A percentile compares a stretch with the other conserved stretches of the same genome.
Evolutionary conservation across 148 eudicot genomes (phyloP).

Genomic region (Pharnaceum exiguum): DNA sequence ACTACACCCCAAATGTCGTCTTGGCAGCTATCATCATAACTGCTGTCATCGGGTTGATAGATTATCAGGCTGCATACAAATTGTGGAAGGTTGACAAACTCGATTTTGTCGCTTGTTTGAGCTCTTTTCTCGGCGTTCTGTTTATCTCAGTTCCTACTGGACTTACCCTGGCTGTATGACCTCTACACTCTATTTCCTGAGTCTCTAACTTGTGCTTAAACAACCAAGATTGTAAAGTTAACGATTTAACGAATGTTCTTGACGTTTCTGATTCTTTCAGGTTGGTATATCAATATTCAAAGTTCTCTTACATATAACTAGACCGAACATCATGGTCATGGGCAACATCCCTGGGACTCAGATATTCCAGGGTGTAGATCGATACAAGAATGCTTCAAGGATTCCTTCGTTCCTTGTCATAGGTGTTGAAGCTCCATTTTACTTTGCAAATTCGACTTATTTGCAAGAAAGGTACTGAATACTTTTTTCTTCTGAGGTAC

Average conservation of each 20-base stretch:
- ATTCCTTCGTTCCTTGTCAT: slow-evolving; percentile 75
- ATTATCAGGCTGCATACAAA: slow-evolving; percentile 45
- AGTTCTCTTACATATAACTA: slow-evolving; percentile 70
- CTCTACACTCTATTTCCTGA: neutral
- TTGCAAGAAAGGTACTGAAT: slow-evolving; percentile 75
- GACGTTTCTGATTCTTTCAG: slow-evolving; percentile 30
- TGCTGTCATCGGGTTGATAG: slow-evolving; percentile 81
- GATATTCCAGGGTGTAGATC: slow-evolving; percentile 51
- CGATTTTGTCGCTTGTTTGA: slow-evolving; percentile 67
- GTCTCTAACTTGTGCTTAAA: too few species aligned
- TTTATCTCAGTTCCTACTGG: slow-evolving; percentile 84
- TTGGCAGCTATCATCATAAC: slow-evolving; percentile 80
- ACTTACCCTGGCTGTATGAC: slow-evolving; percentile 75
- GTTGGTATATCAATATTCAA: slow-evolving; percentile 88
- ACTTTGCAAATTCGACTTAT: slow-evolving; percentile 81
- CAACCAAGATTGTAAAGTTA: too few species aligned
- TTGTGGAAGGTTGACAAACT: slow-evolving; percentile 88
- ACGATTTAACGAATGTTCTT: neutral
- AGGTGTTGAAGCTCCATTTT: slow-evolving; percentile 81
- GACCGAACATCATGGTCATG: slow-evolving; percentile 64
- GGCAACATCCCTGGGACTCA: slow-evolving; percentile 80
- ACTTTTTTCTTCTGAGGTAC: neutral
- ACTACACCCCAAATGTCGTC: slow-evolving; percentile 77
- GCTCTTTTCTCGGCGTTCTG: slow-evolving; percentile 83
- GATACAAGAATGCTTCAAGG: slow-evolving; percentile 67